Evolutionary conservation across 352 stramenopile species (phyloP).

Genomic region (Globisporangium paddicum): DNA sequence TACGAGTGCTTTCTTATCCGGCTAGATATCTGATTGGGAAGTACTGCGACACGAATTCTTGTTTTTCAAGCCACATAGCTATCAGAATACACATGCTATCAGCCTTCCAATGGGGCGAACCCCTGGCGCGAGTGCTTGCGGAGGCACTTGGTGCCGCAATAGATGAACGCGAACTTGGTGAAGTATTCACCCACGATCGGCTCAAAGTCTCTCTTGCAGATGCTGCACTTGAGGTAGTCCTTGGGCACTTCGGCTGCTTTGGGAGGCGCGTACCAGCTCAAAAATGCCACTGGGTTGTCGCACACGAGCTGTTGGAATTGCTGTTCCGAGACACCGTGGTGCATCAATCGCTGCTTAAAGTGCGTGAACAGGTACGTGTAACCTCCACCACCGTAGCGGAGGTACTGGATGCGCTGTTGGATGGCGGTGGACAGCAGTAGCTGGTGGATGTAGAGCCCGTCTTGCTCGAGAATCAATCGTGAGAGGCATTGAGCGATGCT

Average conservation of each 20-base stretch:
- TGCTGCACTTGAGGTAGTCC: slow-evolving; percentile 68
- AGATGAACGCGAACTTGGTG: slow-evolving; percentile 79
- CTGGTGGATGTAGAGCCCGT: slow-evolving; percentile 15
- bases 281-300: slow-evolving; percentile 37
- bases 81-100: no score
- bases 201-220: slow-evolving; percentile 71
- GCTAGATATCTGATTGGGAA: no score
- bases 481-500: slow-evolving; percentile 34
- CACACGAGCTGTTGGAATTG: slow-evolving; percentile 44
- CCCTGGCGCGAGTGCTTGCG: slow-evolving; percentile 60
- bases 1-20: no score
- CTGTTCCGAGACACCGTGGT: slow-evolving; percentile 22
- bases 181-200: slow-evolving; percentile 85
- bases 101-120: slow-evolving; percentile 22
- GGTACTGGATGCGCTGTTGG: slow-evolving; percentile 62
- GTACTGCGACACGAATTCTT: no score
- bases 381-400: slow-evolving; percentile 59
- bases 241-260: slow-evolving; percentile 53
- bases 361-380: slow-evolving; percentile 53
- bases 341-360: slow-evolving; percentile 39
- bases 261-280: slow-evolving; percentile 63
- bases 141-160: slow-evolving; percentile 82
- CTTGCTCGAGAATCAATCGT: slow-evolving; percentile 21
- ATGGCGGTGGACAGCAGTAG: slow-evolving; percentile 65
- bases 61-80: no score